phyloP scores from a whole-genome alignment of 371 early-diverging fungal genomes.

The Mucor plumbeus region DNA sequence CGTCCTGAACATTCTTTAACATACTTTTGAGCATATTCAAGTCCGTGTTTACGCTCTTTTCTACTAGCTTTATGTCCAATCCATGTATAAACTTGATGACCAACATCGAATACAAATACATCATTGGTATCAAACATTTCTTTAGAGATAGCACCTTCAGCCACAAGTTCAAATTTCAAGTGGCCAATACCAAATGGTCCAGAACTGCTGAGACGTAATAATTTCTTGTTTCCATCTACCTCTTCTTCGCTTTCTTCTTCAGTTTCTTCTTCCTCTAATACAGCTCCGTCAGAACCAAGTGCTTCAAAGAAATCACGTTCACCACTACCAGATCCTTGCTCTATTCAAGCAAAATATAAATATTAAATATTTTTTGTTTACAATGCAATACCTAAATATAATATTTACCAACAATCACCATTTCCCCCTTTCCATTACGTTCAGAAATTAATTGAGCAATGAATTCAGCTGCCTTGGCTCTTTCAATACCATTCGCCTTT shows the following conservation, averaged over 20 bases:
- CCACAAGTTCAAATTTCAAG: conserved; percentile 53
- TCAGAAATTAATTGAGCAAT: conserved; percentile 66
- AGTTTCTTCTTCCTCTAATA: conserved; percentile 52
- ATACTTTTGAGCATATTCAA: conserved; percentile 76
- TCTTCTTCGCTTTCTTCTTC: conserved; percentile 44
- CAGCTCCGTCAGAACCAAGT: conserved; percentile 69
- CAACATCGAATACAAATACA: conserved; percentile 69
- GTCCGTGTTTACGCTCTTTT: conserved; percentile 61
- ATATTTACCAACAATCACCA: conserved; percentile 66
- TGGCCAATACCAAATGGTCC: conserved; percentile 41
- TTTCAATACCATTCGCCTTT: conserved; percentile 69
- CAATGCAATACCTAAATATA: neutral
- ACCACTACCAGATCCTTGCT: conserved; percentile 67
- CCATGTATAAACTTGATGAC: conserved; percentile 69
- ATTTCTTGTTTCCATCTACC: conserved; percentile 45
- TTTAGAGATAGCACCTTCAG: conserved; percentile 49
- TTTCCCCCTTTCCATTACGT: conserved; percentile 65
- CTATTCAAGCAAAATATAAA: conserved; percentile 30
- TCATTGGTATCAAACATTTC: conserved; percentile 60
- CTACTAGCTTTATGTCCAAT: conserved; percentile 62
- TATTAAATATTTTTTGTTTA: neutral
- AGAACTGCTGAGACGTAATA: conserved; percentile 48
- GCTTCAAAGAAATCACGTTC: conserved; percentile 66
- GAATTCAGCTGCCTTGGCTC: conserved; percentile 76
- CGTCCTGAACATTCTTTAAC: conserved; percentile 50